Percentiles rank a stretch among this genome's conserved stretches.
Conservation (phyloP, 768 basidiomycete genomes). For the Leccinum obscurum region DNA sequence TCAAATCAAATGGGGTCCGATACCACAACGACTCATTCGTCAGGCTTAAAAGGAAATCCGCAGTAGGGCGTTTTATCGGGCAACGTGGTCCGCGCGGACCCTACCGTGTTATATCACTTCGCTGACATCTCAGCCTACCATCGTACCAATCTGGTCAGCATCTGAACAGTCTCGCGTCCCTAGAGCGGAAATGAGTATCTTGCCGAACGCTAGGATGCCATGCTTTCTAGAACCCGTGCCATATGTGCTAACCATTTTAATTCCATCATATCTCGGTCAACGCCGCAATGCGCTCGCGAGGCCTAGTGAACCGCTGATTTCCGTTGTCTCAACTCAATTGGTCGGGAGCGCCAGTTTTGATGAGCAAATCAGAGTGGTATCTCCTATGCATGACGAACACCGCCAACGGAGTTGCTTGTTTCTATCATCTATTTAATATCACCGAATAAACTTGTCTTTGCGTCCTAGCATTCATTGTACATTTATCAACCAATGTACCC, state of each 20-base stretch:
- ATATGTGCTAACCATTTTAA: neutral
- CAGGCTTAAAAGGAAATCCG: neutral
- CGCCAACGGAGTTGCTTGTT: neutral
- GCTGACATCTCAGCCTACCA: too few species aligned
- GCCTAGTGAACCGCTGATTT: neutral
- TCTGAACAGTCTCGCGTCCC: neutral
- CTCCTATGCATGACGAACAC: too few species aligned
- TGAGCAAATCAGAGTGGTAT: too few species aligned
- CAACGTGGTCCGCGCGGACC: neutral
- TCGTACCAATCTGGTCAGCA: neutral
- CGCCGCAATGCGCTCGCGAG: neutral
- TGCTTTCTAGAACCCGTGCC: neutral
- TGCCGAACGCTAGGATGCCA: neutral
- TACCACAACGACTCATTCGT: neutral
- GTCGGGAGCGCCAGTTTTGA: too few species aligned
- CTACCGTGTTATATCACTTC: too few species aligned
- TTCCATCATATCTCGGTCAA: neutral
- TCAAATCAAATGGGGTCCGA: neutral
- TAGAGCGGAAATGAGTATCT: neutral
- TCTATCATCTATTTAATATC: too few species aligned
- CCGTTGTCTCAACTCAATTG: neutral
- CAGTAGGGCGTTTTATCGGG: neutral
- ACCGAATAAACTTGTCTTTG: too few species aligned
- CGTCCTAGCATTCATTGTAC: conserved; percentile 10
- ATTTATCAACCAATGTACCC: conserved; percentile 3